Percentiles rank a stretch among this genome's conserved stretches.
Evolutionary conservation across 768 basidiomycete species (phyloP).

Genomic region (Collybia mongolica): DNA sequence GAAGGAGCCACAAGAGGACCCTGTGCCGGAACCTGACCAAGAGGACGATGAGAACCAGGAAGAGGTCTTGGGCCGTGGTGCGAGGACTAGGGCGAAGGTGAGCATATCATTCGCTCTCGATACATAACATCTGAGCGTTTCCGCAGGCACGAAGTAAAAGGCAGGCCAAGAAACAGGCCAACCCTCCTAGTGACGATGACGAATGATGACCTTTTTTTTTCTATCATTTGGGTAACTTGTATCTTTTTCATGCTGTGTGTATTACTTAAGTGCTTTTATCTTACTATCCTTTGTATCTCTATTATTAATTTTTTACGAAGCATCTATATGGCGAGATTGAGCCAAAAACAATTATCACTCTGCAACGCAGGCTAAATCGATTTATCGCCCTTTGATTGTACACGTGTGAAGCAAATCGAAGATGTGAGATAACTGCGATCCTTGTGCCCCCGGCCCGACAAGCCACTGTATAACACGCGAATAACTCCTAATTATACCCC

Average conservation of each 20-base stretch:
- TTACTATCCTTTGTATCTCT: constrained; percentile 4
- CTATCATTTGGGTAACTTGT: neutral
- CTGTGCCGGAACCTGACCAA: constrained; percentile 11
- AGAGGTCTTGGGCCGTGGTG: constrained; percentile 26
- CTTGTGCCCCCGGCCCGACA: no score
- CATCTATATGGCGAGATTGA: no score
- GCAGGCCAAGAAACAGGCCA: constrained; percentile 12
- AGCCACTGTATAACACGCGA: no score
- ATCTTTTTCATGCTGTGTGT: constrained; percentile 11
- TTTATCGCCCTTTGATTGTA: no score
- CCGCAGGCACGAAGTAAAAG: constrained; percentile 14
- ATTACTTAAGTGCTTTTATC: constrained; percentile 6
- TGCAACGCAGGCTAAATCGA: no score
- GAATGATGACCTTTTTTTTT: constrained; percentile 4
- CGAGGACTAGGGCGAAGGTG: constrained; percentile 21
- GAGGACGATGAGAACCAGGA: constrained; percentile 26
- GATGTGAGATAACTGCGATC: no score
- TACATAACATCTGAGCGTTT: neutral
- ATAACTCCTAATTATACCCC: no score
- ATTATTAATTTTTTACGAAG: neutral
- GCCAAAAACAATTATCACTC: no score
- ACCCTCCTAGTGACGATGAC: constrained; percentile 11
- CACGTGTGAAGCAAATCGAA: no score
- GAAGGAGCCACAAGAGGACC: constrained; percentile 24
- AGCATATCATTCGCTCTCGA: neutral